Percentiles rank a stretch among this genome's conserved stretches.
These are phyloP conservation scores for Mycena venus DNA, from an alignment of 768 basidiomycete genomes.

Conservation along the genomic window DNA sequence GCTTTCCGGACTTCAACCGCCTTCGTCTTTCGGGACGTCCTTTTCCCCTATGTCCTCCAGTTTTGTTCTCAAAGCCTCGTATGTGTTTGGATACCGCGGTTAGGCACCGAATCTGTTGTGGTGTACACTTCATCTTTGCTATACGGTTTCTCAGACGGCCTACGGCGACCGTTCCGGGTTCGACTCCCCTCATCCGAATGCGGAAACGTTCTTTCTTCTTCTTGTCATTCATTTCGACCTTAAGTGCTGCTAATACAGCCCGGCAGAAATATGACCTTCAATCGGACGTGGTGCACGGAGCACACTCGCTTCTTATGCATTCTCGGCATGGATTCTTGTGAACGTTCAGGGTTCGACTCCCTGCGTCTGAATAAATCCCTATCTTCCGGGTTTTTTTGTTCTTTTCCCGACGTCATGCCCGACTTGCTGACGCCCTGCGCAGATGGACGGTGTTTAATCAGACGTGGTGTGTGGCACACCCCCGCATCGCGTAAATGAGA, in stretches of 20 bases:
- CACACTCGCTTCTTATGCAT: neutral
- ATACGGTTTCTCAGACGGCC: too few species aligned
- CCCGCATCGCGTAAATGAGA: too few species aligned
- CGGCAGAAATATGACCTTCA: neutral
- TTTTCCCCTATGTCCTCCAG: too few species aligned
- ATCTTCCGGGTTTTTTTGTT: neutral
- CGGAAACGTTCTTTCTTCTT: neutral
- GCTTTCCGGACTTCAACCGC: neutral
- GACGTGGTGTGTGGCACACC: neutral
- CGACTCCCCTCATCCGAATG: too few species aligned
- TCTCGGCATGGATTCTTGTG: neutral
- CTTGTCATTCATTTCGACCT: neutral
- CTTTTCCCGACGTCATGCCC: neutral
- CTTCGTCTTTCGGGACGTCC: too few species aligned
- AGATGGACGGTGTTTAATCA: neutral
- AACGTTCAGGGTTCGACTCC: neutral
- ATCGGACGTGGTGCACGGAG: neutral
- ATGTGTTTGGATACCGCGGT: too few species aligned
- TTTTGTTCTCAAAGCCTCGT: too few species aligned
- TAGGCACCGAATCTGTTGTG: too few species aligned
- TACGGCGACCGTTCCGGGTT: too few species aligned
- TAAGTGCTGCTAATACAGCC: neutral
- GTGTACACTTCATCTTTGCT: too few species aligned
- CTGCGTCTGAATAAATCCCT: neutral
- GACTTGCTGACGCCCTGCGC: neutral